phyloP scores from a whole-genome alignment of 176 grass and related monocot species.

The Aegilops tauschii region DNA sequence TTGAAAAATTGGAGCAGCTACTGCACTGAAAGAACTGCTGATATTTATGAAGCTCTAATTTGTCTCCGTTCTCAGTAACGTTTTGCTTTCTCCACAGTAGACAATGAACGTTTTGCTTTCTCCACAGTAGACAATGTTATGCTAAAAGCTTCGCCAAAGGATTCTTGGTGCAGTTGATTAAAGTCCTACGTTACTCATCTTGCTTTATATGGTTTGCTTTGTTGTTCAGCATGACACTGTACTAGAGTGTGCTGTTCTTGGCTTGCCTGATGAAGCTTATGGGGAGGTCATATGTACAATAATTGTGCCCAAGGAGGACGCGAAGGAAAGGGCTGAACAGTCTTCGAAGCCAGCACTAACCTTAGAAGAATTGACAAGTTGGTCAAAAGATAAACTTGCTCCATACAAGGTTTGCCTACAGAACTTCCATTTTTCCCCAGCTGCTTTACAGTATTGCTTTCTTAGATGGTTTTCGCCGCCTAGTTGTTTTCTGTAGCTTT shows the following conservation, averaged over 20 bases:
- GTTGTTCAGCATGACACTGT: conserved; percentile 57
- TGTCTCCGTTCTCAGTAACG: neutral
- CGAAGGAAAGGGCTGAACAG: conserved; percentile 47
- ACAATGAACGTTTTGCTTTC: neutral
- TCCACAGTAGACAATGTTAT: neutral
- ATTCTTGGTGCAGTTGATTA: neutral
- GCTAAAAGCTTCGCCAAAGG: conserved; percentile 5
- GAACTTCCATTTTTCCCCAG: neutral
- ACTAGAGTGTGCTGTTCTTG: conserved; percentile 80
- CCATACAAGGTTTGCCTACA: conserved; percentile 84
- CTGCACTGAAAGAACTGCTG: neutral
- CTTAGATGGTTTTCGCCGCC: neutral
- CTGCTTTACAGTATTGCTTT: neutral
- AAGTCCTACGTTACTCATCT: conserved; percentile 15
- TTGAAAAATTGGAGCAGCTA: neutral
- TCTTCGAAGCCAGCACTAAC: conserved; percentile 53
- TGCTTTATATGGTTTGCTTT: conserved; percentile 4
- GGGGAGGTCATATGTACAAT: conserved; percentile 85
- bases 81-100: neutral
- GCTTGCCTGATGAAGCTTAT: conserved; percentile 78
- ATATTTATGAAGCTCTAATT: conserved; percentile 6
- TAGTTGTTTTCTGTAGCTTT: neutral
- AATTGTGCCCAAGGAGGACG: conserved; percentile 68
- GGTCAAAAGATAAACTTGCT: conserved; percentile 91
- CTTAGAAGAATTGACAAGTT: conserved; percentile 68